Base-by-base conservation (phyloP, 179 eudicot species). In the Gypsophila paniculata region DNA sequence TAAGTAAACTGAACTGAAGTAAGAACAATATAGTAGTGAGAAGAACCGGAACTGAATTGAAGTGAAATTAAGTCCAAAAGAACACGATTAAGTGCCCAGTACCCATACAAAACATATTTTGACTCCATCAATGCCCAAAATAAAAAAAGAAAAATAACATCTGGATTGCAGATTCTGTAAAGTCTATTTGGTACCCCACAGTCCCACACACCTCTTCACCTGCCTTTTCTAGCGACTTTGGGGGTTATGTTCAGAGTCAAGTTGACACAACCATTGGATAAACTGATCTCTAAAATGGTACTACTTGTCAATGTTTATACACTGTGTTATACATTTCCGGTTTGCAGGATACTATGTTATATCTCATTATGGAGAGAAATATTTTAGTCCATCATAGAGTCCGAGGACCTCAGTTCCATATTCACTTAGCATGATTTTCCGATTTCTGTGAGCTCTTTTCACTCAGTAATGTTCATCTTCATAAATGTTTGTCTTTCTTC, bases 381-480 rank as follows among this genome's bases (percentile, higher is more conserved):
- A n/a, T 26, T 61, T 23, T 15, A 15, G n/a, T 2, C 18, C 18
- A 34, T 44, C 38, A 8, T 21, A 52, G 34, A 52, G 34, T 22
- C 52, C 39, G 39, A 5, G 60, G 18, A 44, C 8, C 44, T 36
- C 17, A 11, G n/a, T 52, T 49, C 36, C 46, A 10, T 18, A 19
- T 63, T 26, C 38, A 49, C 25, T 22, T 36, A 38, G 58, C 53
- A 36, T 57, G 7, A 55, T 32, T 42, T 42, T 55, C 49, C 15
- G 5, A 46, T 39, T 46, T 61, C 62, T 57, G 22, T 49, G 49
- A 59, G 73, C 29, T 62, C 1, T 52, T 68, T 66, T 53, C 42
- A 49, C 74, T 14, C 53, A 57, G 36, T 42, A 60, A 23, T 68
- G 51, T 66, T 64, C 61, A 32, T 65, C 67, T 46, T 76, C 74